These are phyloP conservation scores for Daldinia eschscholtzii DNA, from an alignment of 2,329 filamentous ascomycete genomes.

Conservation along the genomic window DNA sequence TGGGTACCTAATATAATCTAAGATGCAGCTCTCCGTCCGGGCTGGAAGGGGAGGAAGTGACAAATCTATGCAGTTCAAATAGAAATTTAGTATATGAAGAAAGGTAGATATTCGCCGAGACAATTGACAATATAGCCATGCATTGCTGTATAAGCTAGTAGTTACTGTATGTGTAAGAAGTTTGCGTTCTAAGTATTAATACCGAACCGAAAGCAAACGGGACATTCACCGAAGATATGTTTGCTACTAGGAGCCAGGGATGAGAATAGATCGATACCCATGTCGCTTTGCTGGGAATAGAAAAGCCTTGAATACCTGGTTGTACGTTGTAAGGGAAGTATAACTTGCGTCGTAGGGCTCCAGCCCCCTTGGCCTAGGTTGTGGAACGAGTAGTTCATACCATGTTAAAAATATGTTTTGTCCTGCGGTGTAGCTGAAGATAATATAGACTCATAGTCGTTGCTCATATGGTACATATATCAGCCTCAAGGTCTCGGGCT, in stretches of 20 bases:
- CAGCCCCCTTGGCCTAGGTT: background rate
- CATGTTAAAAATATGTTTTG: no score
- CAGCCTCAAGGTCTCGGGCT: background rate
- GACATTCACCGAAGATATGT: background rate
- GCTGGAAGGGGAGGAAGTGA: background rate
- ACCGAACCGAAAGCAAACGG: background rate
- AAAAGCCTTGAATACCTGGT: background rate
- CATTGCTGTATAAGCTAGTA: no score
- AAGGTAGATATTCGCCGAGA: background rate
- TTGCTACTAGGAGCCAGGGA: background rate
- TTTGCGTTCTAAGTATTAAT: background rate
- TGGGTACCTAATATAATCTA: background rate
- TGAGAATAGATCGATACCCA: background rate
- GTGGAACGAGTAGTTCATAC: background rate
- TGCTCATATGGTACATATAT: background rate
- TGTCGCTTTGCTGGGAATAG: background rate
- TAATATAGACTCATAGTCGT: background rate
- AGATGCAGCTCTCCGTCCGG: constrained; percentile 1
- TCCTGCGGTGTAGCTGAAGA: no score
- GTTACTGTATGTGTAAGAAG: background rate
- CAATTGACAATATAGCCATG: no score
- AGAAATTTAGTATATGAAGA: background rate
- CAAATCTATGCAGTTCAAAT: background rate
- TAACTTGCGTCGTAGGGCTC: no score
- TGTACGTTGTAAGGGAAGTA: background rate